Evolutionary conservation across 495 filamentous ascomycete genomes (phyloP), one percentile per base, ranked within the genome.

Genomic region (Bathelium albidoporum): DNA sequence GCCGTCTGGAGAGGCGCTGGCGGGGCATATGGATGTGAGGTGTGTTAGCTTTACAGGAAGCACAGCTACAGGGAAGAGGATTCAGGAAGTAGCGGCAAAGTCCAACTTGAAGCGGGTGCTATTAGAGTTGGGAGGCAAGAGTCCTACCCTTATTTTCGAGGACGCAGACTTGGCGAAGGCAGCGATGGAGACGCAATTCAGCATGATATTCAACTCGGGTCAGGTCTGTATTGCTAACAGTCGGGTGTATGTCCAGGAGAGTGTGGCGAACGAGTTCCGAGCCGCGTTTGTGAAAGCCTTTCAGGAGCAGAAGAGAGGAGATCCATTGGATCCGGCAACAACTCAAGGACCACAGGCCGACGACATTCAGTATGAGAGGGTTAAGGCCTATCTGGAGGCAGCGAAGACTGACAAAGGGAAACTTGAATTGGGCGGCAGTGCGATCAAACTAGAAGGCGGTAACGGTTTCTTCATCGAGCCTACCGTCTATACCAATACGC

Each of bases 321-420:
- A 77, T 65, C 71, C 71, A 2, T 59, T 71, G 5, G 67, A 73
- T 26, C 68, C 65, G 14, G 62, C 43, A n/a, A 70, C 68, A 26
- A 67, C 63, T n/a, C 72, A 71, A 18, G 74, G 74, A 1, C 73
- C 74, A 12, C 68, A 73, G 61, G 73, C 71, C 44, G 69, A 49
- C 71, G 70, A 59, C 34, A 34, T 59, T 26, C 68, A 70, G 52
- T 64, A 44, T 52, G 45, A 70, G 41, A 63, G 68, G 3, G 59
- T 70, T 43, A 62, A 67, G 26, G 32, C 14, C 2, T 70, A 65
- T 0, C 78, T 81, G 61, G 69, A 74, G 18, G 71, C 68, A 1
- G 79, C 79, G 55, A 72, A 74, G 3, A 70, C 80, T 59, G 78
- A 73, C 0, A 66, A 81, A 12, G 62, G 62, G 0, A 65, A 72